Conservation (phyloP, 768 basidiomycete species). For the Mycena galericulata region DNA sequence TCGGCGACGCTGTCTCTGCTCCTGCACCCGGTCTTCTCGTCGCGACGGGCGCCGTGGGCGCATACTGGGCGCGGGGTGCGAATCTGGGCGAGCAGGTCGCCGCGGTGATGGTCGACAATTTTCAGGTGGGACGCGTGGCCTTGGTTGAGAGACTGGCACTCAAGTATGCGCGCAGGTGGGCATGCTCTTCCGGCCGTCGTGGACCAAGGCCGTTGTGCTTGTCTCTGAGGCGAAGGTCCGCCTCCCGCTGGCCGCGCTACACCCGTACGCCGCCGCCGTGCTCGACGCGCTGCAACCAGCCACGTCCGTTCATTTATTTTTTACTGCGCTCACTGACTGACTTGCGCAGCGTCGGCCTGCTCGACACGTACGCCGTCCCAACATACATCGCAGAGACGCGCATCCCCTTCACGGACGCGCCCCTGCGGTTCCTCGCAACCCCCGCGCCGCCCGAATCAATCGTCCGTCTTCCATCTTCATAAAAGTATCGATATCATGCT, state of each 20-base stretch:
- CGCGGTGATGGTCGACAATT: slow-evolving; percentile 55
- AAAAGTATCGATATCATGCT: too few relatives aligned
- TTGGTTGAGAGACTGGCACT: not conserved
- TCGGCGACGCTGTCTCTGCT: slow-evolving; percentile 45
- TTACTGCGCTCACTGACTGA: not conserved
- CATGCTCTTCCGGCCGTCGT: slow-evolving; percentile 60
- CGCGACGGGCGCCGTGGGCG: slow-evolving; percentile 59
- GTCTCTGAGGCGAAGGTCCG: slow-evolving; percentile 64
- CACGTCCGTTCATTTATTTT: slow-evolving; percentile 47
- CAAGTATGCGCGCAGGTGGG: slow-evolving; percentile 58
- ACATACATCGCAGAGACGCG: slow-evolving; percentile 57
- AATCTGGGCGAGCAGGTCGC: slow-evolving; percentile 65
- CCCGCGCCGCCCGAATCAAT: slow-evolving; percentile 4
- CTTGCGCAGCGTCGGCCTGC: slow-evolving; percentile 54
- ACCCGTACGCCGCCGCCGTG: slow-evolving; percentile 57
- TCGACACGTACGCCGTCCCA: slow-evolving; percentile 66
- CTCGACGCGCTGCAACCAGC: slow-evolving; percentile 58
- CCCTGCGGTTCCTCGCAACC: slow-evolving; percentile 65
- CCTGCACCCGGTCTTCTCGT: slow-evolving; percentile 52
- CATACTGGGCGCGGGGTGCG: slow-evolving; percentile 64
- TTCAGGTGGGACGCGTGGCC: slow-evolving; percentile 51
- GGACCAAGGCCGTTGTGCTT: slow-evolving; percentile 60
- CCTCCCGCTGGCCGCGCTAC: slow-evolving; percentile 64
- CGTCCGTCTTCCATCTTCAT: slow-evolving; percentile 26
- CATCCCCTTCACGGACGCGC: slow-evolving; percentile 55